Evolutionary conservation across 163 green algal species (phyloP), one percentile per base, ranked within the genome.

Genomic region (Chlamydomonas reinhardtii): DNA sequence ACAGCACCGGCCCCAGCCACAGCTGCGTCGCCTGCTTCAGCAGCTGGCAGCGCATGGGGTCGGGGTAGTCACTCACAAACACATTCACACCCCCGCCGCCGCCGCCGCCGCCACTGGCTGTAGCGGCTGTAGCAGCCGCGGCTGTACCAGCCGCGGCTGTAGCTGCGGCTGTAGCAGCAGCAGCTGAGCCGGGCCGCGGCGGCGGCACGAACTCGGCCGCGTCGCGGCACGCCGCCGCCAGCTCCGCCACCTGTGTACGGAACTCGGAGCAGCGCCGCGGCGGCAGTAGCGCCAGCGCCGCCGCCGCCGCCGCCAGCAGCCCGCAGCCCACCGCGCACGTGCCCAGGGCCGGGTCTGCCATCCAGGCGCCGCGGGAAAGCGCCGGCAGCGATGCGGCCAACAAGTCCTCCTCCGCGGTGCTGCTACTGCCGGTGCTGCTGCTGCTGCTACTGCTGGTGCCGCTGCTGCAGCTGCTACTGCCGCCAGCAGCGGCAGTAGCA

Each of bases 31-130:
- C 87, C 75, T 89, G 61, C 82, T 90, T 91, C 14, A 90, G 75
- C 71, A 89, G 80, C 24, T 87, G 35, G 27, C 76, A 84, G 31
- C 54, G 75, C 84, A 92, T 90, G 29, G 90, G 86, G 76, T 93
- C 84, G 15, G 79, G 69, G 52, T 37, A 84, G 43, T 84, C 77
- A 9, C 32, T 32, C 29, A 19, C 48, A 35, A 84, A 84, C 65
- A 84, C 77, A 29, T 76, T 31, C 37, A 34, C 62, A 29, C 62
- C 19, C 59, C 65, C 85, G 75, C 84, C 74, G 69, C 72, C 78
- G 73, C 71, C 78, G 62, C 72, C 37, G 52, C 65, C 79, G 77
- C 90, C 48, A 48, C 39, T 48, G 48, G 74, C 56, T 84, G 85
- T 86, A 74, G 70, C 75, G 27, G 84, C 73, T 39, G 83, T 32